These are phyloP conservation scores for Diaporthe humulicola DNA, from an alignment of 2,329 filamentous ascomycete species.

Conservation along the genomic window DNA sequence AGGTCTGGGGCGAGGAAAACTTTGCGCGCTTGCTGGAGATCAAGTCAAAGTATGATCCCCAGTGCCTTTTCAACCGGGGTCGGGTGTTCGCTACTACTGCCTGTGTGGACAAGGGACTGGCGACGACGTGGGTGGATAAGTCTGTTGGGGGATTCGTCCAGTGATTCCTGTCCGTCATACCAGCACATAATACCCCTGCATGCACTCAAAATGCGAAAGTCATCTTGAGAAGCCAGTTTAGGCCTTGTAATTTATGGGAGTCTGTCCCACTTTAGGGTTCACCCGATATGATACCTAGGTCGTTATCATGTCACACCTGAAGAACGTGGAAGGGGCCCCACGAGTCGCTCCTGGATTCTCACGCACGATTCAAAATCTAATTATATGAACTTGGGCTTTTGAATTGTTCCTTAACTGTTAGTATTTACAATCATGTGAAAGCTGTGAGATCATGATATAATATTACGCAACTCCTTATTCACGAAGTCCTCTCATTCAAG, in stretches of 20 bases:
- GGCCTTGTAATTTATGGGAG: no score
- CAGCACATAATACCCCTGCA: background rate
- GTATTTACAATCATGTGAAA: no score
- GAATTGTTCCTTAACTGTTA: no score
- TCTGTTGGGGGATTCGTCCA: conserved; percentile 6
- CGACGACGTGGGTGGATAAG: conserved; percentile 25
- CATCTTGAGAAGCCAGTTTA: background rate
- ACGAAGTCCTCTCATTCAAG: no score
- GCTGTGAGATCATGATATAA: no score
- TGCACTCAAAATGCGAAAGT: background rate
- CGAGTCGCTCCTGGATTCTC: background rate
- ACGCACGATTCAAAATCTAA: no score
- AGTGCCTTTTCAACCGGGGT: conserved; percentile 33
- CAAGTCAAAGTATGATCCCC: conserved; percentile 37
- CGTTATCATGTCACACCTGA: background rate
- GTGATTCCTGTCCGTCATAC: background rate
- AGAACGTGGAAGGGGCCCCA: background rate
- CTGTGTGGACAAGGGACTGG: conserved; percentile 32
- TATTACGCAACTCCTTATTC: no score
- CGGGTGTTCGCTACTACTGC: conserved; percentile 27
- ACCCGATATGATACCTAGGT: no score
- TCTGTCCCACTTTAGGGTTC: background rate
- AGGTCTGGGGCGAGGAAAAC: conserved; percentile 38
- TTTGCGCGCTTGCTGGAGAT: conserved; percentile 29
- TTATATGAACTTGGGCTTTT: no score